A percentile compares a stretch with the other conserved stretches of the same genome.
phyloP scores from a whole-genome alignment of 768 basidiomycete genomes.

The Cystofilobasidium macerans region DNA sequence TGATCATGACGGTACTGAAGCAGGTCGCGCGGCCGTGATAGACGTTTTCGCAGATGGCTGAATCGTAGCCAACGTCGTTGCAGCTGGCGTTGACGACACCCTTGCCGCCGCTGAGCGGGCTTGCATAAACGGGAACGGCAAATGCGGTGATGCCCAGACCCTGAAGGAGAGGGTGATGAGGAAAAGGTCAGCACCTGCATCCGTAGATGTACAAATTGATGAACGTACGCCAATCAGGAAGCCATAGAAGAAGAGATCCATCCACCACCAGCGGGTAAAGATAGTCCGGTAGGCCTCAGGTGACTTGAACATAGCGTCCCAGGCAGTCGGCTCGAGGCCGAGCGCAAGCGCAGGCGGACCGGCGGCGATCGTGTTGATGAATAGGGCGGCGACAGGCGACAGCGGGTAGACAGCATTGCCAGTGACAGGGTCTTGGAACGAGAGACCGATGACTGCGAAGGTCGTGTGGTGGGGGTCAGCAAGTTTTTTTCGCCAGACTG shows the following conservation, averaged over 20 bases:
- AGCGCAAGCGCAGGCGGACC: conserved; percentile 38
- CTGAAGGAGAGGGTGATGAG: too few species aligned
- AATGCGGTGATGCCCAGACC: conserved; percentile 10
- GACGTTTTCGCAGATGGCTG: conserved; percentile 34
- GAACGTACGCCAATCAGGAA: conserved; percentile 40
- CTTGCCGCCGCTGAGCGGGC: conserved; percentile 5
- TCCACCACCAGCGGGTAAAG: conserved; percentile 38
- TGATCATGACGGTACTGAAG: conserved; percentile 39
- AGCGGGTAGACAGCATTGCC: conserved; percentile 49
- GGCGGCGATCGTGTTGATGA: conserved; percentile 40
- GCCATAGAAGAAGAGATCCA: conserved; percentile 40
- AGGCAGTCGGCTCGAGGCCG: conserved; percentile 38
- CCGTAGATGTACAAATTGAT: too few species aligned
- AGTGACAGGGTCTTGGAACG: conserved; percentile 47
- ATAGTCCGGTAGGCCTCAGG: conserved; percentile 40
- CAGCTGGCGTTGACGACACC: neutral
- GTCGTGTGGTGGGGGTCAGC: too few species aligned
- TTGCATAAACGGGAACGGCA: conserved; percentile 31
- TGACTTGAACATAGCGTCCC: conserved; percentile 46
- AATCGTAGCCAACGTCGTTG: conserved; percentile 33
- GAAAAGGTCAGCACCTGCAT: too few species aligned
- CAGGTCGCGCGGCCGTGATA: conserved; percentile 40
- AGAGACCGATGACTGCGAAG: conserved; percentile 50
- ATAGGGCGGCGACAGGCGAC: conserved; percentile 44
- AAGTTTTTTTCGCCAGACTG: too few species aligned